Base-by-base conservation (phyloP, 1,284 basidiomycete genomes). In the Sutorius eximius region DNA sequence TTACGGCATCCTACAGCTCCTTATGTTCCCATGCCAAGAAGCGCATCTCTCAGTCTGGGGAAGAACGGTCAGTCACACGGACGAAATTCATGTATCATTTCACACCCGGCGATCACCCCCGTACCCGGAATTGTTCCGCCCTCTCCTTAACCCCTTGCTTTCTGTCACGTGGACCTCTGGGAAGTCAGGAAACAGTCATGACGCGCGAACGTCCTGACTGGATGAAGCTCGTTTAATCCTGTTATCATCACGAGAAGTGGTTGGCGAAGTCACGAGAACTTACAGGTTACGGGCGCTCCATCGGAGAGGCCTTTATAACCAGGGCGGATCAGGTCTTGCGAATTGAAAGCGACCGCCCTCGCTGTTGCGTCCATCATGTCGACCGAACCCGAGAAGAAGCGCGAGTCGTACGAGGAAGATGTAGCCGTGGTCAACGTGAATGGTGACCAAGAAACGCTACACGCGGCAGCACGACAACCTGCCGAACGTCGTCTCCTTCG, bases 401-500 rank as follows among this genome's bases (percentile, higher is more conserved):
- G 6, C 32, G 52, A 57, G 4, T 57, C 51, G 10, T 52, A 47
- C 38, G 33, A 57, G 8, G 55, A 53, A 5, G 43, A 59, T 42
- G 36, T 12, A 1, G 24, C 30, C 16, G 18, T 34, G 18, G 37
- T 18, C 45, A 47, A 33, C 22, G 36, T 51, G 29, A 43, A 27
- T 13, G 13, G 24, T 8, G 45, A 36, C 16, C 27, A 56, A 51
- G 54, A 52, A 24, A n/a, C 50, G 3, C 18, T 52, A 20, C 46
- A 33, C 18, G 24, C 27, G 29, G 59, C 59, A 52, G 40, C 43
- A 36, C 60, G 60, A 30, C 56, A 36, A 16, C 15, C 37, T 24
- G 75, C 71, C 2, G 80, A 80, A 63, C 71, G 69, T 45, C 73
- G 58, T 47, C 73, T 84, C 5, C 70, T 82, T 32, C 74, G 81